A percentile compares a stretch with the other conserved stretches of the same genome.
These are phyloP conservation scores for Dillenia suffruticosa DNA, from an alignment of 164 flowering plant genomes.

Conservation along the genomic window DNA sequence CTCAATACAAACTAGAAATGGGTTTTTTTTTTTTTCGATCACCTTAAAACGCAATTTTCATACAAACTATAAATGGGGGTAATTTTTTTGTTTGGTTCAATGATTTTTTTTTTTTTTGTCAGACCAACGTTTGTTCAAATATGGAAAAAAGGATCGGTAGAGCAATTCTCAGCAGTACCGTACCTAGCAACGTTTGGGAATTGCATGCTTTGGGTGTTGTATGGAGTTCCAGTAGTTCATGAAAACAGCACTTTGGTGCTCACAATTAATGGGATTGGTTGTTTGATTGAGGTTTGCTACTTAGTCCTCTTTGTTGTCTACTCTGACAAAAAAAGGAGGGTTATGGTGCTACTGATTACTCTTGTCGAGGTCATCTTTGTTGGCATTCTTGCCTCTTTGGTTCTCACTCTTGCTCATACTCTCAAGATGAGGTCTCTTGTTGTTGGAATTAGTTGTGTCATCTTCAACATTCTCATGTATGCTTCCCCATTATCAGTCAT, in stretches of 20 bases:
- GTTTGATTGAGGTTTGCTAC: conserved; percentile 50
- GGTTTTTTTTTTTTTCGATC: not conserved
- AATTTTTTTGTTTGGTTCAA: not conserved
- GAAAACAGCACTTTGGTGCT: conserved; percentile 59
- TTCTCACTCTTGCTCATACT: conserved; percentile 38
- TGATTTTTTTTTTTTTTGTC: conserved; percentile 3
- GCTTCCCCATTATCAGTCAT: conserved; percentile 67
- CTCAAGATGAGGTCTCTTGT: conserved; percentile 30
- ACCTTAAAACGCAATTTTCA: too few species aligned
- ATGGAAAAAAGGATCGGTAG: conserved; percentile 73
- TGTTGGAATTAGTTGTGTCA: conserved; percentile 45
- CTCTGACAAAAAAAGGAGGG: conserved; percentile 37
- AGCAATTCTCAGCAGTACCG: conserved; percentile 69
- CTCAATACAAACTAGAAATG: too few species aligned
- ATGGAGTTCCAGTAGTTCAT: conserved; percentile 75
- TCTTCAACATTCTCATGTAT: conserved; percentile 56
- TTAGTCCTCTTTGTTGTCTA: conserved; percentile 43
- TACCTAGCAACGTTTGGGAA: conserved; percentile 69
- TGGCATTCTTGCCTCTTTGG: conserved; percentile 24
- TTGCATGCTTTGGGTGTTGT: conserved; percentile 75
- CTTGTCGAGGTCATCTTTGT: conserved; percentile 34
- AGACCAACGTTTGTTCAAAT: conserved; percentile 84
- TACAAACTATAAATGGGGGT: too few species aligned
- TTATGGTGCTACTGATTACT: conserved; percentile 25
- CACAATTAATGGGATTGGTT: conserved; percentile 64